phyloP scores from a whole-genome alignment of 1,139 yeast species.

The Groenewaldozyma sp. region DNA sequence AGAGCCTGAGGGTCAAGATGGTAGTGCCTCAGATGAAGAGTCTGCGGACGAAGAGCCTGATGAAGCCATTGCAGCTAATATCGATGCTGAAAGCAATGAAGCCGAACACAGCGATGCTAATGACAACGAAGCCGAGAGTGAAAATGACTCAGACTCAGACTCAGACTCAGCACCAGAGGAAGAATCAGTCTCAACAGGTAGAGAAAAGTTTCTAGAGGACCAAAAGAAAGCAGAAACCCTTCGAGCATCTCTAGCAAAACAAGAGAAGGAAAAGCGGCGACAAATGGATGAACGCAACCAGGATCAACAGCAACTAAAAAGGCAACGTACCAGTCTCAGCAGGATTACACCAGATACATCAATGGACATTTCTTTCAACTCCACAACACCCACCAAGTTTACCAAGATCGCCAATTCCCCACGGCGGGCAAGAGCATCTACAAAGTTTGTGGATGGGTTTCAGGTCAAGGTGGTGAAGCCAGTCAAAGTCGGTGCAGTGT shows the following conservation, averaged over 20 bases:
- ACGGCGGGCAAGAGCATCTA: neutral
- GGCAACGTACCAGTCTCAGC: neutral
- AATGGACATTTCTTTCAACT: no score
- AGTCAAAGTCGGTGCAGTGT: constrained; percentile 2
- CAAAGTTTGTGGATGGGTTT: constrained; percentile 4
- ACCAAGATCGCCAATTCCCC: no score
- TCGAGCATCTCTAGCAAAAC: constrained; percentile 12
- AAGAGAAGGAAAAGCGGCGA: constrained; percentile 7
- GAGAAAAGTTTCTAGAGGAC: constrained; percentile 9
- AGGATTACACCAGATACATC: no score
- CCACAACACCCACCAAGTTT: no score
- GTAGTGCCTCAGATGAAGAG: no score
- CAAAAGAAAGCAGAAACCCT: constrained; percentile 12
- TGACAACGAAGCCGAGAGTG: no score
- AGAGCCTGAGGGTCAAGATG: no score
- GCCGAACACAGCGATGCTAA: no score
- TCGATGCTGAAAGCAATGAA: no score
- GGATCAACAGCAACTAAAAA: neutral
- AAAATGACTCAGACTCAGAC: constrained; percentile 6
- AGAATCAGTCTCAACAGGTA: constrained; percentile 13
- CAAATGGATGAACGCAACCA: neutral
- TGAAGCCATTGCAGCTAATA: no score
- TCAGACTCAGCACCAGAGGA: constrained; percentile 22
- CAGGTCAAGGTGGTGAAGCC: constrained; percentile 9
- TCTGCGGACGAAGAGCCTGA: no score